Conservation (phyloP, 2,329 filamentous ascomycete genomes). For the Cladobotryum mycophilum region DNA sequence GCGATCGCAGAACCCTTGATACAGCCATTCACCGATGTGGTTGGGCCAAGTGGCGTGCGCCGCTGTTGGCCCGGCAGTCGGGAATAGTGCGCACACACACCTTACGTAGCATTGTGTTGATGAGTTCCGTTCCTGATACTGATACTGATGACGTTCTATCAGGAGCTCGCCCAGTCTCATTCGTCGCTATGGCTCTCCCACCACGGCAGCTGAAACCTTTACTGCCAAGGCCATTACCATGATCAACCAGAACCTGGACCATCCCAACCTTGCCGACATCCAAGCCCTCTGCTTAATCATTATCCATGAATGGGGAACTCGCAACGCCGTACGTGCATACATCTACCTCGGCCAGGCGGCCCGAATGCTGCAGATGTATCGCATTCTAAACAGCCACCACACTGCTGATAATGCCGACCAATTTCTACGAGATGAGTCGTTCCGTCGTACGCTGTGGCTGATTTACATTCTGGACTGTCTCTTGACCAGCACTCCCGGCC, state of each 20-base stretch:
- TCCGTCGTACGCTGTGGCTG: slow-evolving; percentile 56
- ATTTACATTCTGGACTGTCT: slow-evolving; percentile 59
- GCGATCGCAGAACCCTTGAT: not conserved
- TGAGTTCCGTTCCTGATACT: slow-evolving; percentile 1
- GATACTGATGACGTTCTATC: slow-evolving; percentile 12
- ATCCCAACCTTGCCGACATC: slow-evolving; percentile 54
- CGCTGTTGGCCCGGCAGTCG: not conserved
- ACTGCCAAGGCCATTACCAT: slow-evolving; percentile 50
- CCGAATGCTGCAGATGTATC: slow-evolving; percentile 60
- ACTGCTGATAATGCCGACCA: slow-evolving; percentile 46
- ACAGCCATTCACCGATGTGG: not conserved
- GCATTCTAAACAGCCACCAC: slow-evolving; percentile 51
- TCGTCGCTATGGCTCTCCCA: slow-evolving; percentile 52
- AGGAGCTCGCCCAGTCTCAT: slow-evolving; percentile 52
- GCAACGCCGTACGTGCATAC: slow-evolving; percentile 57
- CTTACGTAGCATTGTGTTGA: not conserved
- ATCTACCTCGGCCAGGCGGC: slow-evolving; percentile 57
- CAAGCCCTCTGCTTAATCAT: slow-evolving; percentile 55
- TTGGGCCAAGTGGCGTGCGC: not conserved
- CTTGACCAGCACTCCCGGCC: slow-evolving; percentile 55
- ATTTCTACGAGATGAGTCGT: slow-evolving; percentile 55
- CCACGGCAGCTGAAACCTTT: slow-evolving; percentile 52
- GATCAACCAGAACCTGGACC: slow-evolving; percentile 53
- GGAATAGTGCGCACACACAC: not conserved
- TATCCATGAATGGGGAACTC: slow-evolving; percentile 57